Conservation (phyloP, 2,329 filamentous ascomycete genomes). For the Metarhizium album region DNA sequence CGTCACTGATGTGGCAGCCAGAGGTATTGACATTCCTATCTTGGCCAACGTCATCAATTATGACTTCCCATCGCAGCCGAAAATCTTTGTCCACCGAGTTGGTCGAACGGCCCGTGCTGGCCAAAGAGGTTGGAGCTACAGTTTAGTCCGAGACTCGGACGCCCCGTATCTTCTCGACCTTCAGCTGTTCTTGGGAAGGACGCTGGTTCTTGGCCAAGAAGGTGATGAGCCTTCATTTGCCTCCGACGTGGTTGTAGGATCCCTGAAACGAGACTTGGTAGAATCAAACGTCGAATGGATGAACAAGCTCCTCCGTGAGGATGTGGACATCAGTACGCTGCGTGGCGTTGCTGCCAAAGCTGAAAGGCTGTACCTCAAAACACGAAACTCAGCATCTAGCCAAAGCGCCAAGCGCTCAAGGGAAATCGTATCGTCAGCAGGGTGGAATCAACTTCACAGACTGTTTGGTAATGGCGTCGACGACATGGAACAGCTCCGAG, state of each 20-base stretch:
- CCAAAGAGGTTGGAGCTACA: slow-evolving; percentile 89
- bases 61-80: slow-evolving; percentile 92
- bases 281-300: slow-evolving; percentile 74
- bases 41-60: slow-evolving; percentile 98
- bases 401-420: slow-evolving; percentile 86
- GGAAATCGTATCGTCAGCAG: slow-evolving; percentile 58
- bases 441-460: slow-evolving; percentile 65
- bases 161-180: slow-evolving; percentile 87
- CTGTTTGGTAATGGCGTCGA: slow-evolving; percentile 65
- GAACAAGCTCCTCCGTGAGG: slow-evolving; percentile 64
- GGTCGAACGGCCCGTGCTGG: slow-evolving; percentile 93
- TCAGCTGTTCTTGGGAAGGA: slow-evolving; percentile 86
- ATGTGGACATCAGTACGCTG: slow-evolving; percentile 61
- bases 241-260: slow-evolving; percentile 74
- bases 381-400: slow-evolving; percentile 77
- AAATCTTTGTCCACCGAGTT: slow-evolving; percentile 93
- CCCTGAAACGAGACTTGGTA: slow-evolving; percentile 60
- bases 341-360: slow-evolving; percentile 72
- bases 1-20: slow-evolving; percentile 89
- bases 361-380: slow-evolving; percentile 85
- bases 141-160: slow-evolving; percentile 77
- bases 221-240: slow-evolving; percentile 57
- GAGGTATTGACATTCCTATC: slow-evolving; percentile 95
- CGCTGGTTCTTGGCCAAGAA: slow-evolving; percentile 63
- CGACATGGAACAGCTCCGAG: slow-evolving; percentile 57